Evolutionary conservation across 2,329 filamentous ascomycete species (phyloP).

Genomic region (Aphanocladium album): DNA sequence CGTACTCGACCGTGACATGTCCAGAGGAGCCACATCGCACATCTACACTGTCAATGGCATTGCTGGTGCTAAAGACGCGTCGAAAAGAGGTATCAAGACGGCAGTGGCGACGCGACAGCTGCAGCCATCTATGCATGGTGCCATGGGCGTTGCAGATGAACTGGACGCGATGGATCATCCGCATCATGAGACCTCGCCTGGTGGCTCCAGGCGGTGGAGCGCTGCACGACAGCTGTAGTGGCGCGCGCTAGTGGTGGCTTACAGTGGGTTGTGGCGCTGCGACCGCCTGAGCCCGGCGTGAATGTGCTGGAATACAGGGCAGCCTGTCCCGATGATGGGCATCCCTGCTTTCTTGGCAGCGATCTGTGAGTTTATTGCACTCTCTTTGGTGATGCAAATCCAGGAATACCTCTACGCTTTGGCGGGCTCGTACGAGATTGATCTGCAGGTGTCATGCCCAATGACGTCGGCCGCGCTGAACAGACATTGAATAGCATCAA

Average conservation of each 20-base stretch:
- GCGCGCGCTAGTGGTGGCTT: not conserved
- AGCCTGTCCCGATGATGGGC: not conserved
- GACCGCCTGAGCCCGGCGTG: too few species aligned
- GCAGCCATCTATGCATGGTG: conserved; percentile 10
- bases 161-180: not conserved
- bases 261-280: not conserved
- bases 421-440: not conserved
- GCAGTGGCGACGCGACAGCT: conserved; percentile 10
- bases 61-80: conserved; percentile 22
- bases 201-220: not conserved
- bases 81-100: conserved; percentile 16
- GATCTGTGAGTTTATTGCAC: not conserved
- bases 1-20: conserved; percentile 47
- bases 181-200: not conserved
- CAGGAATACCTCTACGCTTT: not conserved
- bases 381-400: not conserved
- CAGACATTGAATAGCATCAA: not conserved
- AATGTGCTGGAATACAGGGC: not conserved
- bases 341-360: not conserved
- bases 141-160: not conserved
- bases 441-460: too few species aligned
- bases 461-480: not conserved
- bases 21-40: conserved; percentile 47
- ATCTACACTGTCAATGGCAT: conserved; percentile 33
- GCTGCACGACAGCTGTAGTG: not conserved